Evolutionary conservation across 2,329 filamentous ascomycete species (phyloP), one percentile per base, ranked within the genome.

Genomic region (Beauveria sp.): DNA sequence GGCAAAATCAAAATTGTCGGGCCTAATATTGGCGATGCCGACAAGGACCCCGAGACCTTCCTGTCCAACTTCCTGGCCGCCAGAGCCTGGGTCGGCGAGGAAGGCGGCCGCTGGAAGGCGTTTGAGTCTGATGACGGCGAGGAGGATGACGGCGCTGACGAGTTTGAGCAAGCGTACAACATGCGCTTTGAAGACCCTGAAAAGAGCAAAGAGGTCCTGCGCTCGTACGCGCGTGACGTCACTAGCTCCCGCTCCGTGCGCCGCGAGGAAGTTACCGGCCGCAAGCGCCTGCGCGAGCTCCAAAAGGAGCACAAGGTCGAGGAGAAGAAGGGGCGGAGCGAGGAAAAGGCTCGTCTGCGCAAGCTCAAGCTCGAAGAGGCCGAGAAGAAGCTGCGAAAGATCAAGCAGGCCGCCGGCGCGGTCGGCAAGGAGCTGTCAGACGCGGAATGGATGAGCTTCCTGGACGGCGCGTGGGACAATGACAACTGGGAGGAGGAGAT

Each of bases 51-150:
- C 0, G 93, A 98, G 70, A 88, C 84, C 1, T 99, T 91, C 73
- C 79, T 99, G n/a, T 93, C 91, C 60, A 96, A 97, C 74, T 99
- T 96, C 77, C 85, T 99, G 83, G 84, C 89, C n/a, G 84, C 93
- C 8, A 87, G 93, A 63, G 93, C 93, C 18, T 99, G 95, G 95
- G 83, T 93, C 7, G 85, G 89, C 0, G 83, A 83, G 10, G 85
- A 84, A 58, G 81, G 80, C 48, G 80, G 84, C 24, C 83, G 83
- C 48, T 92, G 90, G 75, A 81, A 93, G 68, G 90, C 93, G 0
- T 89, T 99, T 62, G 91, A 97, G 71, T 96, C 92, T 0, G 95
- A 99, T 67, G 92, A 97, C 0, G 93, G 95, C 66, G 91, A 96
- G 57, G 91, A 81, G 2, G 80, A 82, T 53, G 79, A 91, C 54